Percentiles rank a stretch among this genome's conserved stretches.
Evolutionary conservation across 352 stramenopile genomes (phyloP).

Genomic region (Pythium rhizo-oryzae): DNA sequence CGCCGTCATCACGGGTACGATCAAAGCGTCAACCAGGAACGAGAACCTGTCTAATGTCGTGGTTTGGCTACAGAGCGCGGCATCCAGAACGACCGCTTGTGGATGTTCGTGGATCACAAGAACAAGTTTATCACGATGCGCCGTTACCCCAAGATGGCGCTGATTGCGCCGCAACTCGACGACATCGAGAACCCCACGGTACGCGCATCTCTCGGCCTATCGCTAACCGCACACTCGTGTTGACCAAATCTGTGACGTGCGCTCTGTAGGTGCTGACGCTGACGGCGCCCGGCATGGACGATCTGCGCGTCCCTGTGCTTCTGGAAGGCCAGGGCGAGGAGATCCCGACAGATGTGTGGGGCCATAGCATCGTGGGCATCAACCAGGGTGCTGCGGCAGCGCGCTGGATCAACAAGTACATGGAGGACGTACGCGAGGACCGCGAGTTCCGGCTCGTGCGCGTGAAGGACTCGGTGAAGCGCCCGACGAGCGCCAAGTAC

Average conservation of each 20-base stretch:
- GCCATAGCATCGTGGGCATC: slow-evolving; percentile 49
- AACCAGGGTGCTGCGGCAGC: slow-evolving; percentile 66
- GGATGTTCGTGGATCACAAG: slow-evolving; percentile 73
- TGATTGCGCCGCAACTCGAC: slow-evolving; percentile 62
- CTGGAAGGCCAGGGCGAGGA: slow-evolving; percentile 34
- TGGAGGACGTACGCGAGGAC: slow-evolving; percentile 40
- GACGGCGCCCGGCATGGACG: slow-evolving; percentile 58
- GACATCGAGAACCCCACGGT: slow-evolving; percentile 47
- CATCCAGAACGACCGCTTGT: slow-evolving; percentile 71
- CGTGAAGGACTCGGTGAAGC: slow-evolving; percentile 60
- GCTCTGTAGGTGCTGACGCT: slow-evolving; percentile 49
- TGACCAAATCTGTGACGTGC: not conserved
- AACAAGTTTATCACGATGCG: slow-evolving; percentile 77
- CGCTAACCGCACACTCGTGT: no score
- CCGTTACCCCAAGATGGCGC: slow-evolving; percentile 61
- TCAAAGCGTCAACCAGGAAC: no score
- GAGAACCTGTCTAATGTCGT: not conserved
- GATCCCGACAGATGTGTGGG: slow-evolving; percentile 60
- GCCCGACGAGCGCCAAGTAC: slow-evolving; percentile 59
- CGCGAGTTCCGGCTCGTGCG: slow-evolving; percentile 56
- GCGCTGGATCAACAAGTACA: slow-evolving; percentile 62
- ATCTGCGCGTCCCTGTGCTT: slow-evolving; percentile 61
- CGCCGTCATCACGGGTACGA: slow-evolving; percentile 41
- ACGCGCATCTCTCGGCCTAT: not conserved
- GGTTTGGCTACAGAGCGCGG: slow-evolving; percentile 39